These are phyloP conservation scores for Dimocarpus longan DNA, from an alignment of 345 rosid genomes.

Conservation along the genomic window DNA sequence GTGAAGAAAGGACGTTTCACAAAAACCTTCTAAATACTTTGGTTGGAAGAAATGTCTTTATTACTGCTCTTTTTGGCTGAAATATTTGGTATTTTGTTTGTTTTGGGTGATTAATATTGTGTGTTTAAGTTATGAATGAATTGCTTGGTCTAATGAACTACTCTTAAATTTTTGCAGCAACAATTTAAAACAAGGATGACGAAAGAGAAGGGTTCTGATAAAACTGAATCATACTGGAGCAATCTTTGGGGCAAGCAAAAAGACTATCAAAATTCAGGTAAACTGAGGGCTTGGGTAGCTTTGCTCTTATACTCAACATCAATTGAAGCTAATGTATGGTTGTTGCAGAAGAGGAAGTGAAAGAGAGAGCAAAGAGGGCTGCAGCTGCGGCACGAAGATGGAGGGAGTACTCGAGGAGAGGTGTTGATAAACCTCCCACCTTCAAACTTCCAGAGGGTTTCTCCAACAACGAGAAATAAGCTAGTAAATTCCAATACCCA, in stretches of 20 bases:
- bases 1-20: not conserved
- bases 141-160: not conserved
- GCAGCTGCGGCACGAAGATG: slow-evolving; percentile 90
- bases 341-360: slow-evolving; percentile 76
- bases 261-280: slow-evolving; percentile 65
- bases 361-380: slow-evolving; percentile 72
- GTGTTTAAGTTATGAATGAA: not conserved
- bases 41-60: not conserved
- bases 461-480: slow-evolving; percentile 45
- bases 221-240: slow-evolving; percentile 66
- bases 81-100: not conserved
- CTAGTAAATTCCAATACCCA: slow-evolving; percentile 5
- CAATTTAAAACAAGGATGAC: slow-evolving; percentile 78
- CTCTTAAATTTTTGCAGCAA: slow-evolving; percentile 42
- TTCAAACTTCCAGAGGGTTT: slow-evolving; percentile 77
- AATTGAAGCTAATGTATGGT: slow-evolving; percentile 15
- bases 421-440: slow-evolving; percentile 78
- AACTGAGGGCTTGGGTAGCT: not conserved
- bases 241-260: slow-evolving; percentile 65
- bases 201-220: slow-evolving; percentile 53
- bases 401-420: slow-evolving; percentile 92
- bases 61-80: not conserved
- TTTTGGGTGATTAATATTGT: not conserved
- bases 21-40: slow-evolving; percentile 1
- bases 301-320: not conserved